Evolutionary conservation across 2,329 filamentous ascomycete species (phyloP).

Genomic region (Ophiocordyceps polyrhachis-furcata): DNA sequence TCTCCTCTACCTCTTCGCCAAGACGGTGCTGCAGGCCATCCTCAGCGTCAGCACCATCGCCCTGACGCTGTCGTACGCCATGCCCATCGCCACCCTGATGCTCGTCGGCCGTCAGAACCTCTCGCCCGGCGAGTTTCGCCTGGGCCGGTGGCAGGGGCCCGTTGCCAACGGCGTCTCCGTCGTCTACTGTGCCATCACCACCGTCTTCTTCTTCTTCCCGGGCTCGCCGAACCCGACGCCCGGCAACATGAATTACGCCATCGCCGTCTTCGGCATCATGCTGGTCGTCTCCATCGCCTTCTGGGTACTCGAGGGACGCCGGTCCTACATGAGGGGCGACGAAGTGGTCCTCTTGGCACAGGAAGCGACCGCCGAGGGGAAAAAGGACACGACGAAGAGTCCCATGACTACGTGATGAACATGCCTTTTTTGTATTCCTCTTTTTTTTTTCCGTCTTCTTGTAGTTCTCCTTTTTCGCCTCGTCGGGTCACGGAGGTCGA

Average conservation of each 20-base stretch:
- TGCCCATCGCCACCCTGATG: slow-evolving; percentile 30
- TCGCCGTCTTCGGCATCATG: slow-evolving; percentile 37
- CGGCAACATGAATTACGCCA: slow-evolving; percentile 38
- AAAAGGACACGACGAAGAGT: too few species aligned
- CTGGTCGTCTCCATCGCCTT: slow-evolving; percentile 28
- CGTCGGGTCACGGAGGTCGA: too few species aligned
- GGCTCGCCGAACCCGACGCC: slow-evolving; percentile 21
- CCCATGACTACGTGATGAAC: too few species aligned
- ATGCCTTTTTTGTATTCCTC: neutral
- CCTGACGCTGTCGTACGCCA: slow-evolving; percentile 27
- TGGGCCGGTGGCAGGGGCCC: slow-evolving; percentile 23
- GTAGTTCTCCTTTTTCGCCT: neutral
- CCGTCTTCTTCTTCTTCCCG: slow-evolving; percentile 37
- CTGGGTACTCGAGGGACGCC: slow-evolving; percentile 28
- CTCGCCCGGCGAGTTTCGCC: slow-evolving; percentile 23
- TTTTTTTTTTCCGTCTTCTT: neutral
- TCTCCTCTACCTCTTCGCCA: slow-evolving; percentile 35
- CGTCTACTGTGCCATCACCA: slow-evolving; percentile 30
- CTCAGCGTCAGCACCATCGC: slow-evolving; percentile 37
- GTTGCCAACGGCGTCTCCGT: slow-evolving; percentile 29
- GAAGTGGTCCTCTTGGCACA: slow-evolving; percentile 3
- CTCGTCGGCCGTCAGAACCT: slow-evolving; percentile 32
- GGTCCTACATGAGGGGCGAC: slow-evolving; percentile 7
- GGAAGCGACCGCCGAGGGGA: neutral
- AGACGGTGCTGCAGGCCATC: slow-evolving; percentile 32